phyloP scores from a whole-genome alignment of 305 asterid genomes.

The Ajuga reptans region DNA sequence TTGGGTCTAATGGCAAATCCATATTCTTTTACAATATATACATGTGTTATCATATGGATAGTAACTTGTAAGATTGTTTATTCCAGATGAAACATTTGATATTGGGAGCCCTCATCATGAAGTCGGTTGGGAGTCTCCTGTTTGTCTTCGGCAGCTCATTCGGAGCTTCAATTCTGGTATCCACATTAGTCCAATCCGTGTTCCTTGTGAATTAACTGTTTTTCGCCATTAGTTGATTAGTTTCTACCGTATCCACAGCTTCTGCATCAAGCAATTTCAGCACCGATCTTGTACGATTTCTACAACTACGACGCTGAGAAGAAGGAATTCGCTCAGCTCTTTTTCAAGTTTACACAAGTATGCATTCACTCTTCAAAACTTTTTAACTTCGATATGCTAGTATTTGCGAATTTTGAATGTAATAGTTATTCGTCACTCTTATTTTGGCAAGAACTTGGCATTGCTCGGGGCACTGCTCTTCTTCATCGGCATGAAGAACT shows the following conservation, averaged over 20 bases:
- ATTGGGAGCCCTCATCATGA: conserved; percentile 61
- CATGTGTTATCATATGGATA: not conserved
- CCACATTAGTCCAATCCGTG: not conserved
- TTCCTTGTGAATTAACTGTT: not conserved
- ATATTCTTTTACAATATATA: not conserved
- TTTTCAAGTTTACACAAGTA: conserved; percentile 67
- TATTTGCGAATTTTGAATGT: not conserved
- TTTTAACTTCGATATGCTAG: not conserved
- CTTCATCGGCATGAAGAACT: conserved; percentile 84
- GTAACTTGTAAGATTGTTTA: not conserved
- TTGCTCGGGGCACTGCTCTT: conserved; percentile 70
- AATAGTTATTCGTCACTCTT: not conserved
- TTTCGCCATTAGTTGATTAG: not conserved
- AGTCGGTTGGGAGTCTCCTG: conserved; percentile 67
- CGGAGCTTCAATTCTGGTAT: conserved; percentile 68
- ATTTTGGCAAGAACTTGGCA: conserved; percentile 50
- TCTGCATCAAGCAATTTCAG: conserved; percentile 61
- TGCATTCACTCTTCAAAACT: not conserved
- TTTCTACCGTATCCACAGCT: conserved; percentile 33
- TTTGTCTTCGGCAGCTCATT: conserved; percentile 67
- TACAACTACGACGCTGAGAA: conserved; percentile 73
- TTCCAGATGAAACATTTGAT: conserved; percentile 62
- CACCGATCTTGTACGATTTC: conserved; percentile 74
- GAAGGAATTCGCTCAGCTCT: conserved; percentile 59
- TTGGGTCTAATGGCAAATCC: not conserved